These are phyloP conservation scores for Xerocomus brunneocitrinus DNA, from an alignment of 768 basidiomycete genomes.

Conservation along the genomic window DNA sequence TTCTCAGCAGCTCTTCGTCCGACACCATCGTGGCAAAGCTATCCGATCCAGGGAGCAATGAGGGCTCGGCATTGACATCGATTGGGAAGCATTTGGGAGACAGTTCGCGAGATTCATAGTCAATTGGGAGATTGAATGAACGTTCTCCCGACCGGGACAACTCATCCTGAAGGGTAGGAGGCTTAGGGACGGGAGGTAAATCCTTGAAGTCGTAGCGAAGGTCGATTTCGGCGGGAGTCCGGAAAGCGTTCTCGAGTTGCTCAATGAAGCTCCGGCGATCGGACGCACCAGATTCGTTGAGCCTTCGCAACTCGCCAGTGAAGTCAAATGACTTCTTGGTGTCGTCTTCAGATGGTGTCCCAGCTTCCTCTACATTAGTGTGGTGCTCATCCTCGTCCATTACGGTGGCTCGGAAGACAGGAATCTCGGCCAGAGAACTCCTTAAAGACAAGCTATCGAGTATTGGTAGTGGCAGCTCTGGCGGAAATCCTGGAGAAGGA, in stretches of 20 bases:
- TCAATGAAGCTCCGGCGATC: constrained; percentile 76
- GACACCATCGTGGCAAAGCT: constrained; percentile 25
- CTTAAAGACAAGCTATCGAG: constrained; percentile 5
- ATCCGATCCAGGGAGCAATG: constrained; percentile 38
- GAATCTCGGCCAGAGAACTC: constrained; percentile 23
- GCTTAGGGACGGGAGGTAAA: constrained; percentile 49
- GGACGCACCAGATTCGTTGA: constrained; percentile 66
- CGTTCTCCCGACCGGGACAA: constrained; percentile 20
- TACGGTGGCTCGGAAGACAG: constrained; percentile 42
- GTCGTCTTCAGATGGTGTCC: constrained; percentile 50
- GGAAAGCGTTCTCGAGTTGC: constrained; percentile 76
- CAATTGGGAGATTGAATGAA: constrained; percentile 18
- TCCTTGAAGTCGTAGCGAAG: constrained; percentile 46
- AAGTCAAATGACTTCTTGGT: constrained; percentile 84
- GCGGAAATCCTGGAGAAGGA: constrained; percentile 42
- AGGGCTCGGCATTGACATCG: constrained; percentile 33
- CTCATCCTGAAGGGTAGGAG: constrained; percentile 37
- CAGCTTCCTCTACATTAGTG: constrained; percentile 39
- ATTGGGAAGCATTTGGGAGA: constrained; percentile 15
- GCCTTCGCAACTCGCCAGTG: constrained; percentile 66
- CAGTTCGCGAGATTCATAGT: constrained; percentile 15
- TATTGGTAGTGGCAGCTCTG: constrained; percentile 36
- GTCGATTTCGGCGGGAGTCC: constrained; percentile 67
- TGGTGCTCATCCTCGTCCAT: constrained; percentile 43
- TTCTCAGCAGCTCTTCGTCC: constrained; percentile 31